Evolutionary conservation across 305 asterid genomes (phyloP).

Genomic region (Rubia balearica): DNA sequence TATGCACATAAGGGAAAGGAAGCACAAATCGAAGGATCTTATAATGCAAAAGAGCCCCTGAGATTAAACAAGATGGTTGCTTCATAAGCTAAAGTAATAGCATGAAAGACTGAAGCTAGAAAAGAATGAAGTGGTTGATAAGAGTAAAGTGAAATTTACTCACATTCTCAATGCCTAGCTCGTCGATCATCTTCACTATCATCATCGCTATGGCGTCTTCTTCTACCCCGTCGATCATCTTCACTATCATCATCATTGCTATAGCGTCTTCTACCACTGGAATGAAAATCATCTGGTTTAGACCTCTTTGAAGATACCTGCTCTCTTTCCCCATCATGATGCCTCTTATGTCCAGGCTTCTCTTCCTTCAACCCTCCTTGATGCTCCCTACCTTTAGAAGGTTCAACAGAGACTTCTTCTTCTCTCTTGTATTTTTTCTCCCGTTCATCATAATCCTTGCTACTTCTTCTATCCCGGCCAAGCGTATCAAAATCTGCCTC

Average conservation of each 20-base stretch:
- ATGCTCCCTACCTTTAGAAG: constrained; percentile 37
- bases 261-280: constrained; percentile 40
- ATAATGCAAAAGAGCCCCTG: too few relatives aligned
- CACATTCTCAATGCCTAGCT: constrained; percentile 30
- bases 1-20: background rate
- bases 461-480: constrained; percentile 39
- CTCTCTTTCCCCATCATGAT: constrained; percentile 40
- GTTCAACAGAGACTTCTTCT: constrained; percentile 23
- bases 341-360: constrained; percentile 28
- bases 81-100: background rate
- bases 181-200: constrained; percentile 38
- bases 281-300: constrained; percentile 48
- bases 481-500: constrained; percentile 29
- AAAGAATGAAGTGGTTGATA: background rate
- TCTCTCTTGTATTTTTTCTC: constrained; percentile 46
- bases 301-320: constrained; percentile 41
- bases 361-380: constrained; percentile 26
- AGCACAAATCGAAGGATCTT: too few relatives aligned
- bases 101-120: background rate
- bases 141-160: background rate
- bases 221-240: constrained; percentile 31
- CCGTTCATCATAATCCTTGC: constrained; percentile 34
- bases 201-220: constrained; percentile 37
- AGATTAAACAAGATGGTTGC: too few relatives aligned
- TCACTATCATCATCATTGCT: constrained; percentile 33